Evolutionary conservation across 1,139 yeast genomes (phyloP).

Genomic region (Diutina pseudorugosa): DNA sequence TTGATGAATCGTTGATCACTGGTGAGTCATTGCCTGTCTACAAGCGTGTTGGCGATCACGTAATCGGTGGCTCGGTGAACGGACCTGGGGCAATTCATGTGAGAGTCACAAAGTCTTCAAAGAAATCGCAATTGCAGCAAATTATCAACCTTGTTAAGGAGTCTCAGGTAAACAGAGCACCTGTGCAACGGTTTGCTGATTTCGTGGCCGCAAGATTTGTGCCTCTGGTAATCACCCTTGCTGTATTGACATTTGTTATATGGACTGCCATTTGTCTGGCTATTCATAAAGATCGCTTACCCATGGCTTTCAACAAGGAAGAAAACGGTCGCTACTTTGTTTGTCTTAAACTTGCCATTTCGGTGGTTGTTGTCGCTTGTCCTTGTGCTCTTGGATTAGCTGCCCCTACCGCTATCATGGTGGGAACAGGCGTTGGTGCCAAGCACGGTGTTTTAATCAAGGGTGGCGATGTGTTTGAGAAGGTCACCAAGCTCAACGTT

Average conservation of each 20-base stretch:
- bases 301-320: conserved; percentile 42
- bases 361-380: conserved; percentile 94
- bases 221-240: conserved; percentile 53
- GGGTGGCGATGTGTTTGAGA: conserved; percentile 85
- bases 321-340: conserved; percentile 50
- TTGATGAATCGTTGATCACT: conserved; percentile 80
- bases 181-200: conserved; percentile 85
- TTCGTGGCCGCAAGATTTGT: conserved; percentile 78
- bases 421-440: conserved; percentile 96
- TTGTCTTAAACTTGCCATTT: conserved; percentile 73
- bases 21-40: conserved; percentile 78
- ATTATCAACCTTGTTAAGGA: conserved; percentile 78
- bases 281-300: conserved; percentile 25
- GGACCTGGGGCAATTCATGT: conserved; percentile 65
- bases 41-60: conserved; percentile 46
- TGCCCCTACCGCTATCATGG: conserved; percentile 98
- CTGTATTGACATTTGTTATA: conserved; percentile 50
- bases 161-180: conserved; percentile 83
- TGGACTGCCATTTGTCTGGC: conserved; percentile 43
- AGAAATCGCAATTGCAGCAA: conserved; percentile 76
- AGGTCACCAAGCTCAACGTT: conserved; percentile 49
- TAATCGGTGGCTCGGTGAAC: conserved; percentile 88
- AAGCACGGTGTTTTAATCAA: conserved; percentile 79
- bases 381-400: conserved; percentile 97
- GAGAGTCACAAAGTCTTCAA: conserved; percentile 59